Base-by-base conservation (phyloP, 1,284 basidiomycete genomes). In the Irpex sp. region DNA sequence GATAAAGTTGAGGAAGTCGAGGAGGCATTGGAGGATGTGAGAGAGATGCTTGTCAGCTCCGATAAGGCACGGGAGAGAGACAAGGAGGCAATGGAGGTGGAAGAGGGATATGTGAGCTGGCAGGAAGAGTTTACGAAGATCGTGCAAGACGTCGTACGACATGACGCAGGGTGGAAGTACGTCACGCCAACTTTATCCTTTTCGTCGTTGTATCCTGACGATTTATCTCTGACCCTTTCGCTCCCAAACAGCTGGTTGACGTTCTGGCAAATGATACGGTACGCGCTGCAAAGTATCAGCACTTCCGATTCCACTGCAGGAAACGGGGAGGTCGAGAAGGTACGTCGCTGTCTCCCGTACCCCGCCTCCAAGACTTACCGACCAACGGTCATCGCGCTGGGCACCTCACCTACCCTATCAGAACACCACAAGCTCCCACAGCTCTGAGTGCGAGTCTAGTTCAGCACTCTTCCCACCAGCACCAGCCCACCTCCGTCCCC, bases 161-260 rank as follows among this genome's bases (percentile, higher is more conserved):
- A 74, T 58, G 74, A 75, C 56, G 74, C 74, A 0, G 74, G 74
- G 7, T 75, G 74, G 74, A 72, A 75, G 74, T 75, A 51, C 55
- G 74, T 66, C 31, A 1, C 5, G 31, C 31, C 31, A 31, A 5
- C 31, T 5, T 31, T 5, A 31, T 13, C 11, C 4, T 52, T 15
- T 6, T 11, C 26, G 26, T 26, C 3, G 17, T 21, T 11, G 37
- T 54, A 1, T 26, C 11, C 17, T 26, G 11, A 13, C n/a, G 5
- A 15, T 58, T 38, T 34, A 34, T 31, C 17, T 21, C 49, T 54
- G 31, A 38, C 63, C 17, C 38, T 9, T 19, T 13, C 40, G 13
- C 9, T 15, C 17, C 48, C 6, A 5, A 2, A 11, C 40, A 75
- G 74, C 60, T 75, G 73, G 73, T 4, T 64, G 21, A 74, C 72